Conservation (phyloP, 441 rosid genomes). For the Erodium trifolium region DNA sequence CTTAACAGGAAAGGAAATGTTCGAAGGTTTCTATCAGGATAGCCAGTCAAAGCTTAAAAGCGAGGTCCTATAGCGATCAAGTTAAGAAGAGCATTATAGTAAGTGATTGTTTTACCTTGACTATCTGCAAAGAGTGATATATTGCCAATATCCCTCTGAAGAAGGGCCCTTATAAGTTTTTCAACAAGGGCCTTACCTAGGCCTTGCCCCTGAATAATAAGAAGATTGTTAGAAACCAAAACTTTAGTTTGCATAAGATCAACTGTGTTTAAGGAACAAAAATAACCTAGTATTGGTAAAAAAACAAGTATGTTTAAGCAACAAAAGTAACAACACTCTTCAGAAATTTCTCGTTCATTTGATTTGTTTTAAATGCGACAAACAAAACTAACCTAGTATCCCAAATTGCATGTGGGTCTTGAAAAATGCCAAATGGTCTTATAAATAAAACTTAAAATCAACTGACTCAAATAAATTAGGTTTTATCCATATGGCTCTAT, state of each 20-base stretch:
- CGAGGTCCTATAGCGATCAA: background rate
- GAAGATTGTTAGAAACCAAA: slow-evolving; percentile 13
- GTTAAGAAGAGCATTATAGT: slow-evolving; percentile 1
- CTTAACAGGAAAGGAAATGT: background rate
- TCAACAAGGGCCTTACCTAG: slow-evolving; percentile 85
- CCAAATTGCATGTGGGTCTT: background rate
- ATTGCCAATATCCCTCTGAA: slow-evolving; percentile 85
- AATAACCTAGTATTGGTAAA: background rate
- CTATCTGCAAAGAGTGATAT: slow-evolving; percentile 93
- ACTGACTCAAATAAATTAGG: background rate
- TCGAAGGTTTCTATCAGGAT: background rate
- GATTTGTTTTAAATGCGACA: background rate
- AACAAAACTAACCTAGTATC: background rate
- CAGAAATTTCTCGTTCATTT: background rate
- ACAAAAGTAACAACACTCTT: background rate
- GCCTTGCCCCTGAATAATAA: slow-evolving; percentile 68
- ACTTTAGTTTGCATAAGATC: slow-evolving; percentile 3
- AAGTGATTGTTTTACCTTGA: slow-evolving; percentile 44
- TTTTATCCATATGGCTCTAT: background rate
- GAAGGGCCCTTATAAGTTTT: slow-evolving; percentile 73
- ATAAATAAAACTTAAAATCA: background rate
- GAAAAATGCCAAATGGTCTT: background rate
- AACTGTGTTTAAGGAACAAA: no score
- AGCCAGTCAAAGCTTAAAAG: background rate
- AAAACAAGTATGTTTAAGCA: background rate